Conservation (phyloP, 2,329 filamentous ascomycete genomes). For the Berkeleyomyces rouxiae region DNA sequence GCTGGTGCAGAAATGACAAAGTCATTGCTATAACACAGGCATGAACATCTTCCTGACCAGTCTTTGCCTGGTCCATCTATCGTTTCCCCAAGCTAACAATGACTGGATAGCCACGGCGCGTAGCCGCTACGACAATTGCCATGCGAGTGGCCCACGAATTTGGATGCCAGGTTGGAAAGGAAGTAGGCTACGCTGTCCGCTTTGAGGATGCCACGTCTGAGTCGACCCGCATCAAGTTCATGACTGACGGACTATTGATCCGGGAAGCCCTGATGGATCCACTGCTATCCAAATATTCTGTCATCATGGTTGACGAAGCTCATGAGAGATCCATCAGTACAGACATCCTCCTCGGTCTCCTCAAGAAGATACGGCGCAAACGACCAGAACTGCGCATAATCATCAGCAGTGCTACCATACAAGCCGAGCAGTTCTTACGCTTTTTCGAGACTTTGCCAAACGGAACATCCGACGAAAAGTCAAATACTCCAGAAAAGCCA, state of each 20-base stretch:
- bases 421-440: constrained; percentile 67
- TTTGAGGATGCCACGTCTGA: constrained; percentile 85
- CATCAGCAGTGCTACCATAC: constrained; percentile 82
- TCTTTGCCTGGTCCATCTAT: constrained; percentile 15
- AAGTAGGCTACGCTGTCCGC: constrained; percentile 82
- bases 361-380: constrained; percentile 77
- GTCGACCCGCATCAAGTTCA: constrained; percentile 77
- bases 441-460: constrained; percentile 44
- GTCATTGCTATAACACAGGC: constrained; percentile 82
- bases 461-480: neutral
- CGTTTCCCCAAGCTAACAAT: neutral
- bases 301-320: constrained; percentile 96
- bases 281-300: constrained; percentile 73
- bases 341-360: constrained; percentile 71
- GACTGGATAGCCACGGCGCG: constrained; percentile 53
- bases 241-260: constrained; percentile 84
- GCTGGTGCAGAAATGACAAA: constrained; percentile 76
- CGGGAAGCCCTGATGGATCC: constrained; percentile 89
- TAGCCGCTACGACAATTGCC: constrained; percentile 82
- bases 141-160: constrained; percentile 79
- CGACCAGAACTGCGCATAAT: constrained; percentile 73
- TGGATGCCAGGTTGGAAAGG: constrained; percentile 69
- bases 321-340: constrained; percentile 89
- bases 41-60: constrained; percentile 18
- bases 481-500: neutral